A percentile compares a stretch with the other conserved stretches of the same genome.
These are phyloP conservation scores for Diutina mesorugosa DNA, from an alignment of 1,139 yeast species.

Conservation along the genomic window DNA sequence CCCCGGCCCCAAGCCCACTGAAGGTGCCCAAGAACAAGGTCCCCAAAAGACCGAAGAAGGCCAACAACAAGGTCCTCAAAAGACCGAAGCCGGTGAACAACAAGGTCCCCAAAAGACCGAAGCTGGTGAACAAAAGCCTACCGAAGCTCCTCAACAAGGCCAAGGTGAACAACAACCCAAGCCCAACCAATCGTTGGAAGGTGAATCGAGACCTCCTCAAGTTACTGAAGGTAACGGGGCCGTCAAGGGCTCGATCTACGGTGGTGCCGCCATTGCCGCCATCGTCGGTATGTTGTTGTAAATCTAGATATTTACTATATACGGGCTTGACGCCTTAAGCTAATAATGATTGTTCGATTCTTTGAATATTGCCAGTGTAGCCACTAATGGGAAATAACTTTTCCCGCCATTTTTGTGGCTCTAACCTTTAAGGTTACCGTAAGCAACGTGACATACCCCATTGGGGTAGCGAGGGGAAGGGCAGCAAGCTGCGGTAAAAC, in stretches of 20 bases:
- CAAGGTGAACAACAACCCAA: not conserved
- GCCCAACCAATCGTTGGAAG: not conserved
- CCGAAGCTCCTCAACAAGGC: not conserved
- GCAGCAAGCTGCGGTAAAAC: not conserved
- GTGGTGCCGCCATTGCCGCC: not conserved
- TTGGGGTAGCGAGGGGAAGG: not conserved
- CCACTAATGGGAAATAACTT: no score
- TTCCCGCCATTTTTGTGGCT: not conserved
- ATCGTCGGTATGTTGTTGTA: conserved; percentile 1
- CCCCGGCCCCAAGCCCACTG: not conserved
- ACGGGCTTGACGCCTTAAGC: not conserved
- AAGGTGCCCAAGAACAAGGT: not conserved
- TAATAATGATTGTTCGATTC: not conserved
- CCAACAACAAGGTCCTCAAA: not conserved
- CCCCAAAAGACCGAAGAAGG: not conserved
- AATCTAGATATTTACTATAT: not conserved
- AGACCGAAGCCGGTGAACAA: not conserved
- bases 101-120: not conserved
- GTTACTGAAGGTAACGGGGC: not conserved
- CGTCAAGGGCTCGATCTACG: not conserved
- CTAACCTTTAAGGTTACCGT: not conserved
- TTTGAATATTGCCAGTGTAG: no score
- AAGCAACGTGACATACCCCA: not conserved
- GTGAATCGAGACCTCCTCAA: not conserved
- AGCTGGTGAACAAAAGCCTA: not conserved